Evolutionary conservation across 2,329 filamentous ascomycete species (phyloP).

Genomic region (Whalleya microplaca): DNA sequence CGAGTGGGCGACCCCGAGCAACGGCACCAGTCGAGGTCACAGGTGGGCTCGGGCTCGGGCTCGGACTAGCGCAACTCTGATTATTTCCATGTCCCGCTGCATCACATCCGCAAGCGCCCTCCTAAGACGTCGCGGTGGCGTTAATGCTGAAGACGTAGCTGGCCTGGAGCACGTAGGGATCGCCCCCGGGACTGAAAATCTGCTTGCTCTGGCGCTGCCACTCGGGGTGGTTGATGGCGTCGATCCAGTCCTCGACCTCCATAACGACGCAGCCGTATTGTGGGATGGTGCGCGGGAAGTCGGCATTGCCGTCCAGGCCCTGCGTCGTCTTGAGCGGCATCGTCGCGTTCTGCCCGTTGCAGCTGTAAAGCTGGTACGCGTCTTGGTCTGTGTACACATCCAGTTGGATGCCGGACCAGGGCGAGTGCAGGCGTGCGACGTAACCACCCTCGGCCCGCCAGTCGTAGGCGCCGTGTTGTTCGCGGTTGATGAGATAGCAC

Average conservation of each 20-base stretch:
- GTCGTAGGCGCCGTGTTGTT: conserved; percentile 58
- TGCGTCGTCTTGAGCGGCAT: conserved; percentile 72
- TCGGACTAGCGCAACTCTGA: background rate
- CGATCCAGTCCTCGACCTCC: conserved; percentile 93
- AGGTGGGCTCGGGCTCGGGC: too few relatives aligned
- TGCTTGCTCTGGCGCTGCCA: conserved; percentile 73
- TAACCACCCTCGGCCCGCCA: conserved; percentile 63
- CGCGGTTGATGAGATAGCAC: conserved; percentile 71
- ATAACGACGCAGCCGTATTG: conserved; percentile 87
- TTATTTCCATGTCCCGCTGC: background rate
- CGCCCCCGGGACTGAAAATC: conserved; percentile 61
- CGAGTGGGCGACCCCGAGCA: too few relatives aligned
- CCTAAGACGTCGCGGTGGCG: conserved; percentile 34
- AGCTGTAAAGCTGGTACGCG: conserved; percentile 87
- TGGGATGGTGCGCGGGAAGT: conserved; percentile 65
- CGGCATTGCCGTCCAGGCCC: conserved; percentile 58
- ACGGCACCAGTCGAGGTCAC: too few relatives aligned
- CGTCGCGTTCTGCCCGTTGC: conserved; percentile 74
- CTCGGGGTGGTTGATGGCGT: conserved; percentile 87
- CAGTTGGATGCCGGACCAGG: conserved; percentile 81
- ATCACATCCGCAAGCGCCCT: conserved; percentile 7
- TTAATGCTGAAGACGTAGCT: conserved; percentile 63
- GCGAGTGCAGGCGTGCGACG: conserved; percentile 69
- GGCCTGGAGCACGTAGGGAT: conserved; percentile 65
- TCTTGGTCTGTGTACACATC: conserved; percentile 84